Base-by-base conservation (phyloP, 768 basidiomycete species). In the Crassisporium funariophilum region DNA sequence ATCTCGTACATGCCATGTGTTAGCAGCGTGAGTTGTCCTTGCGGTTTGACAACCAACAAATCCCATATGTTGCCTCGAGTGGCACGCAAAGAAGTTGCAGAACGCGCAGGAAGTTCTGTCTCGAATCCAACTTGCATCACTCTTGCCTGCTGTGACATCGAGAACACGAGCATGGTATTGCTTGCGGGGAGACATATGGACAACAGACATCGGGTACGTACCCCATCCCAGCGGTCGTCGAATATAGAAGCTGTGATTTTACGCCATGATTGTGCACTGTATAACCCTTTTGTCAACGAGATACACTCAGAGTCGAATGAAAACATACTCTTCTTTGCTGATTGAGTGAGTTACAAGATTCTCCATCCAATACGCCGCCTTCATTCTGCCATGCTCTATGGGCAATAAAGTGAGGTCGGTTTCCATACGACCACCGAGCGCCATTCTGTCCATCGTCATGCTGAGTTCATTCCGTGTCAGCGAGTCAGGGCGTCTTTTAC, bases 351-450 rank as follows among this genome's bases (percentile, higher is more conserved):
- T 70, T 43, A 73, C 63, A 12, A 91, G 52, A 41, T 67, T 74
- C 54, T 90, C 81, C 65, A 85, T 79, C 88, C 89, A 91, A 58
- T 81, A 86, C 0, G 82, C 73, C 1, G 86, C 78, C 42, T 79
- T 81, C 81, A 88, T 84, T 49, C 82, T 74, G 4, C 79, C 81
- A 57, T 84, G 76, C 47, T 84, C 82, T 15, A 73, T 69, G 0
- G 76, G 69, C 9, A 68, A 58, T 1, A 72, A 47, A 11, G 65
- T 52, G 2, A 60, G 46, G 15, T 82, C 81, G 5, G 62, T 52
- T 2, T 80, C 83, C 2, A 69, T 56, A 23, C 70, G 69, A 2
- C 74, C 72, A n/a, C 79, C 81, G 5, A 85, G 69, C 12, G 73
- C 81, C 84, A 87, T 84, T 31, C 83, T 74, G 57, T 88, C 83